These are phyloP conservation scores for Sphagnurus paluster DNA, from an alignment of 1,284 basidiomycete genomes.

Conservation along the genomic window DNA sequence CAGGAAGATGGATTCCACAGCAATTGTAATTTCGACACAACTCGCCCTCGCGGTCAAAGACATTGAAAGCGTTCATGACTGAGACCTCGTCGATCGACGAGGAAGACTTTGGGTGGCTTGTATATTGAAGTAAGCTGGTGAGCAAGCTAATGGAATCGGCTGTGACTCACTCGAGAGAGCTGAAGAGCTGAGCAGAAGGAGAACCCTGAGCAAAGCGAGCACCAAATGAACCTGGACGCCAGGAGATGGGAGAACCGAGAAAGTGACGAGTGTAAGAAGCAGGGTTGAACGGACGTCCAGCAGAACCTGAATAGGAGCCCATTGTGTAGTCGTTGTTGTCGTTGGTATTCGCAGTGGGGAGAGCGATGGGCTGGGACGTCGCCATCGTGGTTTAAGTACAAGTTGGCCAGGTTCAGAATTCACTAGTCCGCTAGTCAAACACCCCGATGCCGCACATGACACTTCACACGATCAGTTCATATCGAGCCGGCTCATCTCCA, in stretches of 20 bases:
- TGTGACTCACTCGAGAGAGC: conserved; percentile 58
- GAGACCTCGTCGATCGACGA: conserved; percentile 61
- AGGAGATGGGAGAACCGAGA: conserved; percentile 70
- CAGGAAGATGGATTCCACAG: conserved; percentile 76
- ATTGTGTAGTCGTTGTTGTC: conserved; percentile 33
- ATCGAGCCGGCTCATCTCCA: too few relatives aligned
- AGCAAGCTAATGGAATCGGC: background rate
- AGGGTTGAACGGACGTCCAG: conserved; percentile 53
- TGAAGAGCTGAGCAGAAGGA: conserved; percentile 58
- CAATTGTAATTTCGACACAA: conserved; percentile 83
- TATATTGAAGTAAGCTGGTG: background rate
- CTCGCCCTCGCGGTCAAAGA: conserved; percentile 71
- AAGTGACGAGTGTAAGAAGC: conserved; percentile 65
- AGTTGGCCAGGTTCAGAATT: background rate
- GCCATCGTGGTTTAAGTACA: conserved; percentile 18
- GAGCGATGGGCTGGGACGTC: conserved; percentile 58
- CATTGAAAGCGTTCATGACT: conserved; percentile 63
- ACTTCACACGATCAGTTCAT: conserved; percentile 2
- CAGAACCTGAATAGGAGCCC: conserved; percentile 52
- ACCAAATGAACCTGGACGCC: conserved; percentile 62
- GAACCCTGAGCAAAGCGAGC: conserved; percentile 60
- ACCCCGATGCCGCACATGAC: background rate
- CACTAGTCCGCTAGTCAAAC: background rate
- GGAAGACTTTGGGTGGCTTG: conserved; percentile 51
- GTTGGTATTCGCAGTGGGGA: conserved; percentile 33